Conservation (phyloP, 2,329 filamentous ascomycete genomes). For the Botrytis galanthina region DNA sequence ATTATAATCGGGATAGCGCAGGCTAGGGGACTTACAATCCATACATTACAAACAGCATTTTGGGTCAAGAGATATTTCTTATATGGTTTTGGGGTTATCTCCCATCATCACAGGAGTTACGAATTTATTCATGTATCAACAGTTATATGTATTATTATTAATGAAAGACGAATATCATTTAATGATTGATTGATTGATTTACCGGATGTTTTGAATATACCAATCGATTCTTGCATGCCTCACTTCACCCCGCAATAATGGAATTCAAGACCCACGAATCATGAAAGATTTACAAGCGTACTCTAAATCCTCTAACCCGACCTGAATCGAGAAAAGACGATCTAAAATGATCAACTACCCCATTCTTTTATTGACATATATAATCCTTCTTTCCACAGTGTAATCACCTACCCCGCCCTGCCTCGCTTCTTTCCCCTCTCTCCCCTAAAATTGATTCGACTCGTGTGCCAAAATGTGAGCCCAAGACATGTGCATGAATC, state of each 20-base stretch:
- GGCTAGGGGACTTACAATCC: background rate
- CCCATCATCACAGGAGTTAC: background rate
- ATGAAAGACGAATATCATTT: background rate
- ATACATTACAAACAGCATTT: background rate
- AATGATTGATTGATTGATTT: background rate
- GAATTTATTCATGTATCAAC: background rate
- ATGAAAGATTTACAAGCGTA: background rate
- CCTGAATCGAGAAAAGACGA: background rate
- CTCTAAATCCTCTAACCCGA: background rate
- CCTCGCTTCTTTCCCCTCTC: background rate
- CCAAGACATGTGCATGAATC: background rate
- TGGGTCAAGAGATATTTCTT: background rate
- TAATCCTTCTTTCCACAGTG: background rate
- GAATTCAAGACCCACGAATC: background rate
- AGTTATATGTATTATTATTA: background rate
- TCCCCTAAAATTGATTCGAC: background rate
- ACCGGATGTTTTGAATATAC: background rate
- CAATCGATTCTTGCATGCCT: background rate
- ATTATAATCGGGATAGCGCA: background rate
- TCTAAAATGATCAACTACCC: background rate
- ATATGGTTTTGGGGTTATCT: background rate
- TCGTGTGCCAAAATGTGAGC: background rate
- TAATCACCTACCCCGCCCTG: background rate
- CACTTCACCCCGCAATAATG: background rate
- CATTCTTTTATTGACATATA: background rate